Percentiles rank a stretch among this genome's conserved stretches.
Conservation (phyloP, 306 rosid genomes). For the Macrotyloma uniflorum region DNA sequence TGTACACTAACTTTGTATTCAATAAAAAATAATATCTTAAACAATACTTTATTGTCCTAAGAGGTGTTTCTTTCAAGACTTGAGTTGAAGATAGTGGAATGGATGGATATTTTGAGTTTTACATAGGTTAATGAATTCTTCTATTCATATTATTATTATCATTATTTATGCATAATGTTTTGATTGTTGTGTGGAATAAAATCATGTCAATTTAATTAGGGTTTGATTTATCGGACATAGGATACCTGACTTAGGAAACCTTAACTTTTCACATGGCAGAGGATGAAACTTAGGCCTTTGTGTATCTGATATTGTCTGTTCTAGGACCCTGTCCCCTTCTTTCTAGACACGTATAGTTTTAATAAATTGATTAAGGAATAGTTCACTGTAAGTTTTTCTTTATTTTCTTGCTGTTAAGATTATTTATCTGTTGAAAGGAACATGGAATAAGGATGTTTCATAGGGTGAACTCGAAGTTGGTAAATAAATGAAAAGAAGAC, state of each 20-base stretch:
- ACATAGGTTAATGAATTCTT: neutral
- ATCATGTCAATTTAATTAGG: neutral
- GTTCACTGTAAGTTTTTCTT: neutral
- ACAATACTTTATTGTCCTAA: neutral
- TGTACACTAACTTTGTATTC: neutral
- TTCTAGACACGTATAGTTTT: conserved; percentile 37
- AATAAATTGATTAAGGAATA: conserved; percentile 16
- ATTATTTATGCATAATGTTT: neutral
- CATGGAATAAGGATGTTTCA: neutral
- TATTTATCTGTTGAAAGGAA: neutral
- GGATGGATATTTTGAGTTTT: neutral
- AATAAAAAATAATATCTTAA: neutral
- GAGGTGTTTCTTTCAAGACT: conserved; percentile 9
- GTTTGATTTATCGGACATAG: conserved; percentile 44
- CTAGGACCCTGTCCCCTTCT: conserved; percentile 40
- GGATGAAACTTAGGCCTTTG: conserved; percentile 45
- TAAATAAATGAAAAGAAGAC: neutral
- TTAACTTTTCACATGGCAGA: conserved; percentile 49
- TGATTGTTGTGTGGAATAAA: neutral
- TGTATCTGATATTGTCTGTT: conserved; percentile 47
- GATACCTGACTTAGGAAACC: conserved; percentile 61
- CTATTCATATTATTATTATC: neutral
- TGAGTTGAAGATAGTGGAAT: neutral
- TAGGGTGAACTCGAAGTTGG: too few relatives aligned
- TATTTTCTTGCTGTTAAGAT: neutral